Evolutionary conservation across 768 basidiomycete genomes (phyloP).

Genomic region (Lentinula detonsa): DNA sequence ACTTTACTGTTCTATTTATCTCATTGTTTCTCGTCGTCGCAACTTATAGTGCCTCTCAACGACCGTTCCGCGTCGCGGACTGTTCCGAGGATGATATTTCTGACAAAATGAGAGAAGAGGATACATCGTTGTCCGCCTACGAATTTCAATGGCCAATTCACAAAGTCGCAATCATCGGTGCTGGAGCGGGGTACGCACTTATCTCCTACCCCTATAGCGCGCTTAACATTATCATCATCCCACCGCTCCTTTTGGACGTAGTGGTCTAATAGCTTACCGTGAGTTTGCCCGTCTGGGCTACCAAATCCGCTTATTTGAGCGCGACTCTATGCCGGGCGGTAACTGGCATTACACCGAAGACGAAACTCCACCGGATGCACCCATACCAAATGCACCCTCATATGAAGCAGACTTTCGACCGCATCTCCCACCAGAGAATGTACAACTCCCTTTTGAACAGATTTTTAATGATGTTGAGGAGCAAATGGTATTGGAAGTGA

Average conservation of each 20-base stretch:
- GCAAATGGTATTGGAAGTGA: slow-evolving; percentile 8
- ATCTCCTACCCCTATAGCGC: background rate
- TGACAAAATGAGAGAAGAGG: background rate
- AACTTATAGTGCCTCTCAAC: background rate
- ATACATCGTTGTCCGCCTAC: slow-evolving; percentile 13
- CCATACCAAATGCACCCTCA: slow-evolving; percentile 27
- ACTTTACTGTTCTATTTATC: background rate
- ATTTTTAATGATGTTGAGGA: slow-evolving; percentile 16
- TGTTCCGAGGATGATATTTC: background rate
- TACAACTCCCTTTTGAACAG: slow-evolving; percentile 21
- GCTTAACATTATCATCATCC: background rate
- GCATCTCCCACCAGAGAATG: slow-evolving; percentile 26
- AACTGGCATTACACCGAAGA: slow-evolving; percentile 37
- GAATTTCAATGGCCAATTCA: slow-evolving; percentile 30
- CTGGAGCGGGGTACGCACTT: slow-evolving; percentile 29
- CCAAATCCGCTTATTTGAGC: slow-evolving; percentile 28
- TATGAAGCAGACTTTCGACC: slow-evolving; percentile 29
- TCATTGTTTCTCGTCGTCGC: background rate
- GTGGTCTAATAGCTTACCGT: slow-evolving; percentile 29
- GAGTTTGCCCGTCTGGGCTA: slow-evolving; percentile 24
- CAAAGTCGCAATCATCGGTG: slow-evolving; percentile 33
- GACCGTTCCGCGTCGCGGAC: background rate
- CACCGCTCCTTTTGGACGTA: slow-evolving; percentile 6
- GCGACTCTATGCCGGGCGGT: slow-evolving; percentile 30
- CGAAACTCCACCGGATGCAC: slow-evolving; percentile 25